Evolutionary conservation across 2,329 filamentous ascomycete genomes (phyloP), one percentile per base, ranked within the genome.

Genomic region (Pseudogymnoascus sp.): DNA sequence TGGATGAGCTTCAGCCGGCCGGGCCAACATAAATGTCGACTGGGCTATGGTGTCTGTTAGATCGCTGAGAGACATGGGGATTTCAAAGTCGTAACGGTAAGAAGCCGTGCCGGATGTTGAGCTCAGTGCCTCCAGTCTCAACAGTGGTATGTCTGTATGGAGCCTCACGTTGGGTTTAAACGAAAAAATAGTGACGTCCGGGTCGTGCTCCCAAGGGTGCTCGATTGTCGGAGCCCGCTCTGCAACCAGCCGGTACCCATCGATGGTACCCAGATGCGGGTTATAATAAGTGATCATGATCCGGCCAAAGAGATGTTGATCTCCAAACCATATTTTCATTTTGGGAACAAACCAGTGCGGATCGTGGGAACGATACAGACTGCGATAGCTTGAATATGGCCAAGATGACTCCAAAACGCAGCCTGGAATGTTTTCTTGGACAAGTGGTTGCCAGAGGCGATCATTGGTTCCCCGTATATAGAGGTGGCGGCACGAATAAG

Each of bases 271-370:
- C 47, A 84, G 80, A 3, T 83, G 77, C 53, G 86, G 82, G 72
- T 96, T 86, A 71, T 92, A 97, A 11, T 89, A 86, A n/a, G 83
- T 81, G 40, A 96, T 71, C 26, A 96, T 81, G 44, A 96, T 75
- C 72, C 88, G 89, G 0, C 93, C 93, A 1, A 83, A 87, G 59
- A 91, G 81, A 31, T 86, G 82, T 1, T 80, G 81, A 74, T 96
- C 91, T 64, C 86, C 84, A 71, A 96, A 93, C 93, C 93, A 97
- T 67, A 97, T 79, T 74, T 90, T 93, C 72, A 90, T 80, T 61
- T 83, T 85, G 0, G 90, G 81, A 1, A 97, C 79, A 70, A 96
- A 96, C 93, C 93, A 97, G 69, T 87, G 85, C 0, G 88, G 87
- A 67, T 95, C 83, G 72, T 95, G 89, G 19, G 86, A 81, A 44